phyloP scores from a whole-genome alignment of 1,284 basidiomycete species.

The Phellinidium pouzarii region DNA sequence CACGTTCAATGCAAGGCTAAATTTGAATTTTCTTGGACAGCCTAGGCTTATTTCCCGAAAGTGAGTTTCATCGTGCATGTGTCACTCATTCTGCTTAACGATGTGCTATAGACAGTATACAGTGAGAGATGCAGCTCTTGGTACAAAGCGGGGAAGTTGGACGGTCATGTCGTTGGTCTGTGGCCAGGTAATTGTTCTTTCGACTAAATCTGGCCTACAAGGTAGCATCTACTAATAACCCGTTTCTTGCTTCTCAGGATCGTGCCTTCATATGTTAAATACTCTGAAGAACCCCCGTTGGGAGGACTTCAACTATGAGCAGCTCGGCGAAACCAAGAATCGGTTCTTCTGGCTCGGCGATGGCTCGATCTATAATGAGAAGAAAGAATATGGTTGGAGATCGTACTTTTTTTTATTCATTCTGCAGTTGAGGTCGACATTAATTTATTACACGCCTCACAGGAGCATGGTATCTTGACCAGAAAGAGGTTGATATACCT shows the following conservation, averaged over 20 bases:
- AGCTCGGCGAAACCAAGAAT: slow-evolving; percentile 36
- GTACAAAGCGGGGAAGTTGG: slow-evolving; percentile 57
- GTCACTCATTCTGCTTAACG: background rate
- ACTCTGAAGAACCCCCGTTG: slow-evolving; percentile 50
- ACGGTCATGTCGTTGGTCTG: slow-evolving; percentile 49
- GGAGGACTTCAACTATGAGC: slow-evolving; percentile 59
- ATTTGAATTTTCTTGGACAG: background rate
- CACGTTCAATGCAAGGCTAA: no score
- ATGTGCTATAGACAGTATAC: slow-evolving; percentile 44
- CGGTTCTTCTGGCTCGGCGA: slow-evolving; percentile 55
- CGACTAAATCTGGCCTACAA: background rate
- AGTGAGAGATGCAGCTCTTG: slow-evolving; percentile 54
- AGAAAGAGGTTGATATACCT: slow-evolving; percentile 36
- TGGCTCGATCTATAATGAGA: slow-evolving; percentile 42
- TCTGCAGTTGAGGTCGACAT: background rate
- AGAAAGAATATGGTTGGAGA: slow-evolving; percentile 36
- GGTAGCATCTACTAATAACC: no score
- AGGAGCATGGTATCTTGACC: slow-evolving; percentile 46
- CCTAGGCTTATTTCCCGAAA: slow-evolving; percentile 42
- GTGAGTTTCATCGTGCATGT: slow-evolving; percentile 27
- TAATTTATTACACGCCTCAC: background rate
- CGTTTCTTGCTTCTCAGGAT: no score
- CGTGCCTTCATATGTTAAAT: slow-evolving; percentile 44
- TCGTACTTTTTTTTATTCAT: slow-evolving; percentile 32
- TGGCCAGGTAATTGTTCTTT: slow-evolving; percentile 45